Percentiles rank a stretch among this genome's conserved stretches.
Evolutionary conservation across 257 asterid genomes (phyloP).

Genomic region (Anisodus tanguticus): DNA sequence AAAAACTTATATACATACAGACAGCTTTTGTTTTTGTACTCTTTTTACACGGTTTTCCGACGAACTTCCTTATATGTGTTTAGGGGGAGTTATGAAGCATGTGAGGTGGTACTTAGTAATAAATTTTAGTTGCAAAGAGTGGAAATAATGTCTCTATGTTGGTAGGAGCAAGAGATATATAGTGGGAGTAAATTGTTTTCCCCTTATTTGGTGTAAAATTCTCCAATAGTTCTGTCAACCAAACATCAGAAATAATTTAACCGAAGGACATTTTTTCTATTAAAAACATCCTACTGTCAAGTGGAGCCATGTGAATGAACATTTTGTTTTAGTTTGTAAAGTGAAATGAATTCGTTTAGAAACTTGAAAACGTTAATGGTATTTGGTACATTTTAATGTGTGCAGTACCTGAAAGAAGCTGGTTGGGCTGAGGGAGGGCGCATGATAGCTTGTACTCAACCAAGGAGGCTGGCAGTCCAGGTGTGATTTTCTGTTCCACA

Average conservation of each 20-base stretch:
- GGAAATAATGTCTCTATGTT: not conserved
- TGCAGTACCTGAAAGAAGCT: conserved; percentile 82
- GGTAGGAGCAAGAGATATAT: conserved; percentile 19
- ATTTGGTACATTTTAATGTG: conserved; percentile 31
- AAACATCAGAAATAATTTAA: not conserved
- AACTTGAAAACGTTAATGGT: not conserved
- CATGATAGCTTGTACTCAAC: conserved; percentile 92
- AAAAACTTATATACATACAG: not conserved
- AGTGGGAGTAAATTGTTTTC: not conserved
- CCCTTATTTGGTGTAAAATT: not conserved
- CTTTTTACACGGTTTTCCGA: not conserved
- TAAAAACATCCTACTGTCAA: not conserved
- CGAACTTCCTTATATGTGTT: not conserved
- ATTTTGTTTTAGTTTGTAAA: not conserved
- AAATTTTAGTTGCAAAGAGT: not conserved
- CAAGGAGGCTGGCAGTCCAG: conserved; percentile 98
- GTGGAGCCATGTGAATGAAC: not conserved
- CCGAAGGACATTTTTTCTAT: not conserved
- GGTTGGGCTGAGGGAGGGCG: conserved; percentile 99
- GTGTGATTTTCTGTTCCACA: conserved; percentile 36
- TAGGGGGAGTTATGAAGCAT: not conserved
- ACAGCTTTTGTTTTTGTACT: not conserved
- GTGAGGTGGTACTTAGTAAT: not conserved
- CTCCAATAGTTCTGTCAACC: not conserved
- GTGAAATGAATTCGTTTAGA: not conserved